Evolutionary conservation across 2,329 filamentous ascomycete species (phyloP).

Genomic region (Decorospora gaudefroyi): DNA sequence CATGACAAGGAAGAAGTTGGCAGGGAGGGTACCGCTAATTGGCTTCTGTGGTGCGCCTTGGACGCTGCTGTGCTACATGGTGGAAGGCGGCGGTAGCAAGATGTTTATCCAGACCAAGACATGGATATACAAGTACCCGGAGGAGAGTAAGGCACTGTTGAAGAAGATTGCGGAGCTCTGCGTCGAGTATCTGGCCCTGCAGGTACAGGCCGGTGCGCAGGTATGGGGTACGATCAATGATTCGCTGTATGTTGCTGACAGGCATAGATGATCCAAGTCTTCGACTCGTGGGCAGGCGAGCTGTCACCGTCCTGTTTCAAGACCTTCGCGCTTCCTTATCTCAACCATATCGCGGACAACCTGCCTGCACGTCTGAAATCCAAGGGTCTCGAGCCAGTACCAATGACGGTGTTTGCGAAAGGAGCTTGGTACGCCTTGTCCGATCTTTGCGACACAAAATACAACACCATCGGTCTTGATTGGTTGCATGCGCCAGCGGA

Average conservation of each 20-base stretch:
- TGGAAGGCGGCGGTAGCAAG: slow-evolving; percentile 95
- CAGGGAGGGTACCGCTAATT: slow-evolving; percentile 86
- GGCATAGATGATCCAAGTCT: slow-evolving; percentile 81
- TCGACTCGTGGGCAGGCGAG: slow-evolving; percentile 98
- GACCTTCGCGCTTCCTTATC: slow-evolving; percentile 82
- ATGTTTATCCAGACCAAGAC: slow-evolving; percentile 93
- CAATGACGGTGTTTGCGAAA: slow-evolving; percentile 98
- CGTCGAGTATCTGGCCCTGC: slow-evolving; percentile 89
- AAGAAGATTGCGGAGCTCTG: slow-evolving; percentile 93
- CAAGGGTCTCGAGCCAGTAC: slow-evolving; percentile 76
- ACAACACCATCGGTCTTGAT: slow-evolving; percentile 91
- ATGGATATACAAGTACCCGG: slow-evolving; percentile 89
- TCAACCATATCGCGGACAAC: slow-evolving; percentile 79
- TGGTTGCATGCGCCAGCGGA: slow-evolving; percentile 91
- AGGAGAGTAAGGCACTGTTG: slow-evolving; percentile 78
- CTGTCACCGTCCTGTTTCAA: slow-evolving; percentile 83
- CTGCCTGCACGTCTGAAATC: slow-evolving; percentile 75
- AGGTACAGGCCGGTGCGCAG: slow-evolving; percentile 92
- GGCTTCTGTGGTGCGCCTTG: slow-evolving; percentile 97
- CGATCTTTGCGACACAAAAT: slow-evolving; percentile 82
- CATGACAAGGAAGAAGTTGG: slow-evolving; percentile 82
- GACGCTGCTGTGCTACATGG: slow-evolving; percentile 98
- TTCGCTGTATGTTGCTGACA: slow-evolving; percentile 18
- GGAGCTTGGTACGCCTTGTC: slow-evolving; percentile 95
- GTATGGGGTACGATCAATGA: slow-evolving; percentile 47